Evolutionary conservation across 176 grass and related monocot species (phyloP), one percentile per base, ranked within the genome.

Genomic region (Ensete ventricosum): DNA sequence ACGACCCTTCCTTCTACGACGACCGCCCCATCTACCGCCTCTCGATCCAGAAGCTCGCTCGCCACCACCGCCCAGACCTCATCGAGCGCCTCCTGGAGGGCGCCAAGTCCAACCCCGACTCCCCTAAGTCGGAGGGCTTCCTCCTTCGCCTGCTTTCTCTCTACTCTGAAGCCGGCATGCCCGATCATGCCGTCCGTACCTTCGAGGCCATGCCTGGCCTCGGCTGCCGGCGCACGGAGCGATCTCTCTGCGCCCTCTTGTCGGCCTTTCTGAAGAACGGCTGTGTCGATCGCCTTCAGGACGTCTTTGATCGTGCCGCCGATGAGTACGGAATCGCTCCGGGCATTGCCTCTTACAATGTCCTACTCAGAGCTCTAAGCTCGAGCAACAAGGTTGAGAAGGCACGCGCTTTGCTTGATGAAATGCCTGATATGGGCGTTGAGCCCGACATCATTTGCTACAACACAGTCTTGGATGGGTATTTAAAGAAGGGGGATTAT

Each of bases 401-500:
- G 48, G 93, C 92, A 0, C 83, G 76, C 34, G 20, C 13, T 0
- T 11, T 84, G 89, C 86, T 96, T 55, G 92, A 88, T 76, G 76
- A 84, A 89, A 92, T 92, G 89, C 68, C 82, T 1, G 74, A 62
- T 34, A 82, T 77, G 11, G 77, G 63, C 14, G 1, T 91, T 6
- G 53, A 78, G 24, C 89, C 89, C 1, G 83, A 92, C 83, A 88
- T 96, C 17, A 75, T 92, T 53, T 89, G 87, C n/a, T 96, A 86
- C 79, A 92, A 96, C 21, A 83, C 87, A 82, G 64, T 96, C 59
- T 86, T 96, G 57, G 89, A 76, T 23, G 89, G 82, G 12, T 92
- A 84, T 76, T 76, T 86, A 50, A 90, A 74, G 26, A 49, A 72
- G 9, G 78, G 66, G 1, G 87, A 96, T 29, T 51, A 74, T 1